These are phyloP conservation scores for Mucor circinelloides DNA, from an alignment of 371 early-diverging fungal genomes.

Conservation along the genomic window DNA sequence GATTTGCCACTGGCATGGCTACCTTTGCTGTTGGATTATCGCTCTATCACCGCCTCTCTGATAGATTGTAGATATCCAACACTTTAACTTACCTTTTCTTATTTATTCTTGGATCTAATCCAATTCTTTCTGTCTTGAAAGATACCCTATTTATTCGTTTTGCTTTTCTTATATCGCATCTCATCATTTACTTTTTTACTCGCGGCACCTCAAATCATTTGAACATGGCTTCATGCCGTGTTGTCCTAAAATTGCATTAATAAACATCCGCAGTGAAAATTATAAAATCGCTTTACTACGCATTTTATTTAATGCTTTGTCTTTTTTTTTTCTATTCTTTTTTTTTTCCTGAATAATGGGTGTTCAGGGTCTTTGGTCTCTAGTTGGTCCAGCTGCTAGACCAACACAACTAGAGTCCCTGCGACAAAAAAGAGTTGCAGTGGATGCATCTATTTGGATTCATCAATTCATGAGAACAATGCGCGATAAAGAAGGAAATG, in stretches of 20 bases:
- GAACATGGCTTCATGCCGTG: background rate
- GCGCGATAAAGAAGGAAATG: constrained; percentile 86
- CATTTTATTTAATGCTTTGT: background rate
- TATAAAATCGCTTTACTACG: background rate
- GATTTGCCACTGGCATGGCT: constrained; percentile 15
- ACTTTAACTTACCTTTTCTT: background rate
- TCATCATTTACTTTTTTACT: background rate
- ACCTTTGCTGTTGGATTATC: constrained; percentile 15
- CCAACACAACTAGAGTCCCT: constrained; percentile 81
- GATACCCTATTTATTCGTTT: background rate
- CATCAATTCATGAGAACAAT: constrained; percentile 95
- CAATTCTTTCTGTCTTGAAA: background rate
- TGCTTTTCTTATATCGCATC: background rate
- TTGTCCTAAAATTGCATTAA: background rate
- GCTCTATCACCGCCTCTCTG: constrained; percentile 11
- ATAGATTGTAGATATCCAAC: constrained; percentile 12
- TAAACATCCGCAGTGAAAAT: background rate
- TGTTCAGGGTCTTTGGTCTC: constrained; percentile 93
- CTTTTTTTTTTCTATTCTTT: background rate
- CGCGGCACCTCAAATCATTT: background rate
- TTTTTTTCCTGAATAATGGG: constrained; percentile 70
- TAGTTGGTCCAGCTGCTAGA: constrained; percentile 82
- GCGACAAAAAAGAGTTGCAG: constrained; percentile 75
- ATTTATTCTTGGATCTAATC: background rate
- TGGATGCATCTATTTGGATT: constrained; percentile 97